phyloP scores from a whole-genome alignment of 257 asterid species.

The Apocynum venetum region DNA sequence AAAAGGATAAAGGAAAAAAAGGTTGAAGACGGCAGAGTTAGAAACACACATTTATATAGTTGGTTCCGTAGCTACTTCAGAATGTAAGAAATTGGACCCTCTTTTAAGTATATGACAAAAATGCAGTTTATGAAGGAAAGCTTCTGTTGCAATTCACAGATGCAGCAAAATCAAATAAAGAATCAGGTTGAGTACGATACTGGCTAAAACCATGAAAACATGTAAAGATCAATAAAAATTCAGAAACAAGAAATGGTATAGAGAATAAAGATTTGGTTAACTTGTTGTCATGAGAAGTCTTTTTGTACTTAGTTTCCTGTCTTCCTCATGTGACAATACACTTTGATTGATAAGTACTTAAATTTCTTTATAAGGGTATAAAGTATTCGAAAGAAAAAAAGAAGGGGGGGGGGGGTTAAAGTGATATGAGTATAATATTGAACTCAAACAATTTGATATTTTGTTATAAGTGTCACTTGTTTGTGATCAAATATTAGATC shows the following conservation, averaged over 20 bases:
- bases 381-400: too few species aligned
- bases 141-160: neutral
- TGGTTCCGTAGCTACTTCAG: neutral
- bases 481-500: too few species aligned
- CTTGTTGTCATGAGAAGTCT: neutral
- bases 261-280: neutral
- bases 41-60: neutral
- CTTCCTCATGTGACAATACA: neutral
- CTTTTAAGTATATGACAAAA: neutral
- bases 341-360: neutral
- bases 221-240: neutral
- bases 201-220: neutral
- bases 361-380: neutral
- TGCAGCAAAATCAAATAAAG: neutral
- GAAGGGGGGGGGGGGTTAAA: too few species aligned
- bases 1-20: neutral
- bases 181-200: neutral
- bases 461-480: too few species aligned
- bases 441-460: too few species aligned
- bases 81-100: neutral
- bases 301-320: slow-evolving; percentile 1
- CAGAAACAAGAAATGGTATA: neutral
- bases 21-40: neutral
- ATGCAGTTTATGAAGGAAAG: neutral
- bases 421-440: too few species aligned